Conservation (phyloP, 179 eudicot species). For the Monotropa hypopitys region DNA sequence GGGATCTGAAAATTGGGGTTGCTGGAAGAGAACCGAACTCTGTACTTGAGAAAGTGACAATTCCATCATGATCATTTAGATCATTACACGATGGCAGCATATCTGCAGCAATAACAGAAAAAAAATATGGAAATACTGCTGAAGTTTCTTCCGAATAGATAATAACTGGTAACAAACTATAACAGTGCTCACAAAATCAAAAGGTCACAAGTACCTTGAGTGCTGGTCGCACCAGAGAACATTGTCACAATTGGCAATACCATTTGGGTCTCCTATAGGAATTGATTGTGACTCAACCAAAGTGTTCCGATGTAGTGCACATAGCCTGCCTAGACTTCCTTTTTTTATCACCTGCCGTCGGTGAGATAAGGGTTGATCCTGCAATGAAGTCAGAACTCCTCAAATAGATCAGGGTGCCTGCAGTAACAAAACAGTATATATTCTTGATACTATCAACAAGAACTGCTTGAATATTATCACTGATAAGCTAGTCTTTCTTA, state of each 20-base stretch:
- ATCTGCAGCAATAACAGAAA: slow-evolving; percentile 16
- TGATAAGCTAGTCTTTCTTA: slow-evolving; percentile 12
- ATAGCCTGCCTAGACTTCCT: slow-evolving; percentile 29
- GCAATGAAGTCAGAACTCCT: slow-evolving; percentile 78
- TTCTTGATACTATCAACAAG: neutral
- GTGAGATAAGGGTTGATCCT: slow-evolving; percentile 49
- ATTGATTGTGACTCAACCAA: slow-evolving; percentile 24
- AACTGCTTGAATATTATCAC: neutral
- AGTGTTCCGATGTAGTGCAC: slow-evolving; percentile 14
- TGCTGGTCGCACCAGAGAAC: slow-evolving; percentile 22
- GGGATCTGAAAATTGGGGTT: slow-evolving; percentile 64
- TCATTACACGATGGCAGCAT: slow-evolving; percentile 19
- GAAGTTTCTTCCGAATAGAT: neutral
- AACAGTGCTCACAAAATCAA: neutral
- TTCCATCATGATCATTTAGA: slow-evolving; percentile 14
- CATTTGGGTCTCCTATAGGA: slow-evolving; percentile 16
- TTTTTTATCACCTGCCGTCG: slow-evolving; percentile 34
- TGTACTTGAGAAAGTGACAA: slow-evolving; percentile 25
- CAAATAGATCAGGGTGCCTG: slow-evolving; percentile 56
- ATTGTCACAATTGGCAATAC: slow-evolving; percentile 27
- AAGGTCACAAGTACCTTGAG: slow-evolving; percentile 28
- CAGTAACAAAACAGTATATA: neutral
- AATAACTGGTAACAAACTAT: neutral
- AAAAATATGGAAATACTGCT: slow-evolving; percentile 3
- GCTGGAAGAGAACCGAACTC: slow-evolving; percentile 58